Evolutionary conservation across 1,139 yeast genomes (phyloP).

Genomic region (Blastobotrys indianensis): DNA sequence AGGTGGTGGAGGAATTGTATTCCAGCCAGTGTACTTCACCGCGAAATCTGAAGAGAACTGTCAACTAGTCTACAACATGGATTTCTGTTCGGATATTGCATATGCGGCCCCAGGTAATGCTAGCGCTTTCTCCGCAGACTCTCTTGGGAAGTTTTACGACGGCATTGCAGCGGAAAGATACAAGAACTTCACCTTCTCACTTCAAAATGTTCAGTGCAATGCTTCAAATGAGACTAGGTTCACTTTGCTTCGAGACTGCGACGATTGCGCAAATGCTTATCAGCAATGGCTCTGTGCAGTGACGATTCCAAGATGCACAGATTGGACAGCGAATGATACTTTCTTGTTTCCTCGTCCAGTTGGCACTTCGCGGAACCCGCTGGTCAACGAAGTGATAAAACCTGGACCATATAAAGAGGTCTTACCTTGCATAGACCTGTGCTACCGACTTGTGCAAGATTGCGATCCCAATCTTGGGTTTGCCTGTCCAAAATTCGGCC

Average conservation of each 20-base stretch:
- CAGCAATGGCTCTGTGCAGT: slow-evolving; percentile 88
- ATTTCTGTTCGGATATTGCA: slow-evolving; percentile 76
- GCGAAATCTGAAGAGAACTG: slow-evolving; percentile 56
- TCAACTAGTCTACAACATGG: slow-evolving; percentile 64
- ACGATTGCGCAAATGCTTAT: slow-evolving; percentile 65
- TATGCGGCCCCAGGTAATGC: slow-evolving; percentile 73
- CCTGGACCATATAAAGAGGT: slow-evolving; percentile 77
- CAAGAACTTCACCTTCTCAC: slow-evolving; percentile 63
- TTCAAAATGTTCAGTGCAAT: slow-evolving; percentile 75
- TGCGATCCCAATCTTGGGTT: slow-evolving; percentile 79
- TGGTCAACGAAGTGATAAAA: slow-evolving; percentile 48
- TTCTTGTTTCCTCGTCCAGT: slow-evolving; percentile 46
- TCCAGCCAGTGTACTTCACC: slow-evolving; percentile 51
- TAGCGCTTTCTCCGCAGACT: slow-evolving; percentile 28
- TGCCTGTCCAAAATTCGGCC: slow-evolving; percentile 51
- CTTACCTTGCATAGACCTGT: slow-evolving; percentile 77
- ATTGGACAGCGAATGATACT: slow-evolving; percentile 40
- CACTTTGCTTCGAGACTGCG: slow-evolving; percentile 70
- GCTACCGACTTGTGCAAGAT: slow-evolving; percentile 70
- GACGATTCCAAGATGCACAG: slow-evolving; percentile 81
- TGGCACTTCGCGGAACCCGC: slow-evolving; percentile 55
- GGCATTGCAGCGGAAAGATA: slow-evolving; percentile 50
- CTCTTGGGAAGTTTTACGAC: slow-evolving; percentile 53
- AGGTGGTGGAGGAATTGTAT: slow-evolving; percentile 58
- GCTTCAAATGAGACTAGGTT: slow-evolving; percentile 60